Base-by-base conservation (phyloP, 225 moss, liverwort and hornwort species). In the Pseudoscleropodium purum region DNA sequence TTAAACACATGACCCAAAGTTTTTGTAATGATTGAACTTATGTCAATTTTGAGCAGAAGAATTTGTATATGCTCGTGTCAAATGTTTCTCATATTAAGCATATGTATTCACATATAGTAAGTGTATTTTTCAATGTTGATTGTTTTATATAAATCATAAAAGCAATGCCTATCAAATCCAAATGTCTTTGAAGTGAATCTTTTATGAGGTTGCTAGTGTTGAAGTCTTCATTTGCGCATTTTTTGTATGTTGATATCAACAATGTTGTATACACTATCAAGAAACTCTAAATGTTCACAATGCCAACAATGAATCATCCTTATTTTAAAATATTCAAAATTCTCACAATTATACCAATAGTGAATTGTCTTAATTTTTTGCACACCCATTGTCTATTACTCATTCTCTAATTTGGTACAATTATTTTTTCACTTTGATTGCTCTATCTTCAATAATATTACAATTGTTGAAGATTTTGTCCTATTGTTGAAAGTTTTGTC, bases 21-120 rank as follows among this genome's bases (percentile, higher is more conserved):
- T 47, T 47, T 47, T 47, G 47, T 47, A 47, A 47, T 47, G 47
- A 47, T 47, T 47, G 47, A 47, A 47, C 9, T 47, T 47, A 10
- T 45, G 4, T 74, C 45, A 74, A 45, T 74, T 16, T 74, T 74
- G 6, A 15, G 0, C 9, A 45, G 10, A 73, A 27, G 11, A 74
- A 29, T 45, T 67, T 67, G 11, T 11, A 20, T 37, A 13, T 1
- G 0, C 3, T 0, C 0, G 6, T 36, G 2, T 66, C 18, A 5
- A 66, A 5, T 66, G 18, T 66, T 66, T 66, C 1, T 18, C 5
- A 3, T 66, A 66, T 66, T 66, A 67, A 29, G 1, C 18, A 47
- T 18, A 7, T 30, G 30, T 6, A 30, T 47, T 47, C 6, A 30
- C 30, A 18, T 2, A 10, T 11, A 47, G 6, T 15, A 72, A 10